These are phyloP conservation scores for Trametes meyenii DNA, from an alignment of 768 basidiomycete species.

Conservation along the genomic window DNA sequence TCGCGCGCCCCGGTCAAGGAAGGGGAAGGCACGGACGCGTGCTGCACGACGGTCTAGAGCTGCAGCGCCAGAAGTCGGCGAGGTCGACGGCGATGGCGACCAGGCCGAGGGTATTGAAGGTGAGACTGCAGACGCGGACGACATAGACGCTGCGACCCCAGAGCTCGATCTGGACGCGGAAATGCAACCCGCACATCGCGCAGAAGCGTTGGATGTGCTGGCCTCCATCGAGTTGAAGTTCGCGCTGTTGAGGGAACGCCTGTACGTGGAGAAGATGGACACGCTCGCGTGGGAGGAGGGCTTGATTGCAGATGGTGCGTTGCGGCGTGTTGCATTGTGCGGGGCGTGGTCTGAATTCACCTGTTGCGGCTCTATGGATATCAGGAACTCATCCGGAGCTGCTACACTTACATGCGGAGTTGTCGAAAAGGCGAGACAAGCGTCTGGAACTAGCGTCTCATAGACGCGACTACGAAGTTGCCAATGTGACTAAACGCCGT, in stretches of 20 bases:
- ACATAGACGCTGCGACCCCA: constrained; percentile 45
- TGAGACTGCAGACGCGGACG: constrained; percentile 41
- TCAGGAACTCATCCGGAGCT: constrained; percentile 87
- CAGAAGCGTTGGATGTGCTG: constrained; percentile 86
- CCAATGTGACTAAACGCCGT: constrained; percentile 61
- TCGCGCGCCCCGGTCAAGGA: constrained; percentile 19
- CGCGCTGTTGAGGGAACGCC: constrained; percentile 79
- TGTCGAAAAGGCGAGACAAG: constrained; percentile 77
- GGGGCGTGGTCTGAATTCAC: constrained; percentile 1
- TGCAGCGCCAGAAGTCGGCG: constrained; percentile 22
- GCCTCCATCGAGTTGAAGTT: constrained; percentile 93
- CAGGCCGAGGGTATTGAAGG: constrained; percentile 31
- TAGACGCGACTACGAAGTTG: constrained; percentile 69
- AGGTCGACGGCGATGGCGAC: constrained; percentile 36
- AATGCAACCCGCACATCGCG: constrained; percentile 78
- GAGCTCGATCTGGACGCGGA: constrained; percentile 61
- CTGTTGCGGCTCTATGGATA: background rate
- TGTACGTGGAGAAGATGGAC: constrained; percentile 96
- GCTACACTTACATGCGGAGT: constrained; percentile 75
- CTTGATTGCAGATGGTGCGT: constrained; percentile 73
- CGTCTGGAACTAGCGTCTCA: constrained; percentile 79
- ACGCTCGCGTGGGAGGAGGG: constrained; percentile 86
- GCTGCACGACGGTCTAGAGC: constrained; percentile 17
- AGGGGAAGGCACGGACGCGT: constrained; percentile 16
- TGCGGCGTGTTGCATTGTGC: constrained; percentile 4